Conservation (phyloP, 1,139 yeast genomes). For the Pichia sp. region DNA sequence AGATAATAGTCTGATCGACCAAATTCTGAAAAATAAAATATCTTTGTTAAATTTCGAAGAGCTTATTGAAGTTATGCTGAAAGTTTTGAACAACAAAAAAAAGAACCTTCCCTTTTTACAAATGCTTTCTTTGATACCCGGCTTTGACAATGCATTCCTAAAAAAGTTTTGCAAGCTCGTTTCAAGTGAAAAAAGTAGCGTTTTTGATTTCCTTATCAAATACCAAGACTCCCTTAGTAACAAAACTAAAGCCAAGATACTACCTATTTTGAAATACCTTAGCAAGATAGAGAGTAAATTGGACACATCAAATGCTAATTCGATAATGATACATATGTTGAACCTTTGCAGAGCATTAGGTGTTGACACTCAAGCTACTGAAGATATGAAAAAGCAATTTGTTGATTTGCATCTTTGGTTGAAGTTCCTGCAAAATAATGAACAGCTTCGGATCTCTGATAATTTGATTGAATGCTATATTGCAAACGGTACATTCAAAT, state of each 20-base stretch:
- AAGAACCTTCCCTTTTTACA: slow-evolving; percentile 5
- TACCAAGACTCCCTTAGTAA: slow-evolving; percentile 11
- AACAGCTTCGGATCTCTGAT: neutral
- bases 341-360: slow-evolving; percentile 6
- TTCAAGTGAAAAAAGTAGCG: neutral
- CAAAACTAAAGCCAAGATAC: slow-evolving; percentile 3
- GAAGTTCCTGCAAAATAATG: slow-evolving; percentile 1
- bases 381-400: slow-evolving; percentile 7
- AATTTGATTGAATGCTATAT: slow-evolving; percentile 12
- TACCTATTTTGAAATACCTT: slow-evolving; percentile 7
- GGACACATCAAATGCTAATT: slow-evolving; percentile 8
- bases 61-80: neutral
- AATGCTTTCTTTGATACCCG: slow-evolving; percentile 9
- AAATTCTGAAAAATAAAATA: neutral
- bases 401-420: slow-evolving; percentile 7
- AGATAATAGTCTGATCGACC: neutral
- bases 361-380: neutral
- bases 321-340: slow-evolving; percentile 13
- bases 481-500: neutral
- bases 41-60: neutral
- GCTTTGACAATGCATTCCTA: slow-evolving; percentile 6
- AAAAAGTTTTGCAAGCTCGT: slow-evolving; percentile 6
- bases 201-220: slow-evolving; percentile 10
- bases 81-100: slow-evolving; percentile 6
- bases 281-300: slow-evolving; percentile 2